These are phyloP conservation scores for Psilocybe mexicana DNA, from an alignment of 1,284 basidiomycete species.

Conservation along the genomic window DNA sequence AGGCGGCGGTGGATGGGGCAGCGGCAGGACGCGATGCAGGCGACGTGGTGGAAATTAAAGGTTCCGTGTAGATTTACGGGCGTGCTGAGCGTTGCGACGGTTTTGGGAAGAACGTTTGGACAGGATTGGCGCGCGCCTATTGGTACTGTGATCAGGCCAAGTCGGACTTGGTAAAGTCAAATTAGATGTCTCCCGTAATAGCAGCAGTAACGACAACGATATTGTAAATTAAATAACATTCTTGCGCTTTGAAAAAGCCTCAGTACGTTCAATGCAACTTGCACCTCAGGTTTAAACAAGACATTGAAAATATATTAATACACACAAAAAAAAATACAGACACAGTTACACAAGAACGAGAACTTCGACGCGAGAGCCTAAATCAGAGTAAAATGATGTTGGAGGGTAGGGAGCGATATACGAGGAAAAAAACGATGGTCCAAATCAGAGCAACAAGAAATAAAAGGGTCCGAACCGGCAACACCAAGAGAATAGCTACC, in stretches of 20 bases:
- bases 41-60: slow-evolving; percentile 28
- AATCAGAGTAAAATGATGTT: background rate
- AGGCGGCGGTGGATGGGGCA: slow-evolving; percentile 21
- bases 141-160: slow-evolving; percentile 2
- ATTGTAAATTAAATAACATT: too few species aligned
- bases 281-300: too few species aligned
- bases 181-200: too few species aligned
- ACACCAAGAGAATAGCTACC: slow-evolving; percentile 3
- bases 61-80: slow-evolving; percentile 27
- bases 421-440: slow-evolving; percentile 9
- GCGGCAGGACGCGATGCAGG: slow-evolving; percentile 14
- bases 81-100: slow-evolving; percentile 24
- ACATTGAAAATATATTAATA: too few species aligned
- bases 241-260: too few species aligned
- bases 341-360: too few species aligned
- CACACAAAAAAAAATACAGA: too few species aligned
- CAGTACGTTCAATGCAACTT: too few species aligned
- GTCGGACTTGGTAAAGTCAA: slow-evolving; percentile 7
- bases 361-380: too few species aligned
- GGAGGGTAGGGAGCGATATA: background rate
- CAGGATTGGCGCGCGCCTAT: slow-evolving; percentile 26
- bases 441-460: slow-evolving; percentile 10
- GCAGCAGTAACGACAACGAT: too few species aligned
- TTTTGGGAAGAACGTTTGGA: slow-evolving; percentile 30
- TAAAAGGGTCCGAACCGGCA: slow-evolving; percentile 5